These are phyloP conservation scores for Mortierella sp. DNA, from an alignment of 371 early-diverging fungal species.

Conservation along the genomic window DNA sequence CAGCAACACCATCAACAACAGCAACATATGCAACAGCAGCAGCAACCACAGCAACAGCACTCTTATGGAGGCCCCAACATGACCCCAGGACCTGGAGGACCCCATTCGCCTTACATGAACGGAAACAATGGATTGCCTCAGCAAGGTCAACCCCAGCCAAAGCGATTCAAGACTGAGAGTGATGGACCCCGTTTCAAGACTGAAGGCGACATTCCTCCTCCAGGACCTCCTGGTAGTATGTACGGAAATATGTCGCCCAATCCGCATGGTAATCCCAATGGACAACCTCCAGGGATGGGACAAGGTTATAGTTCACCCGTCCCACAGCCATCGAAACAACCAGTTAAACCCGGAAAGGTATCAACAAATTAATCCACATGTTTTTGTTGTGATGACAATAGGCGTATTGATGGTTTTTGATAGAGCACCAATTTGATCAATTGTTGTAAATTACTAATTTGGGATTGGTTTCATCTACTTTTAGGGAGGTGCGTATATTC, in stretches of 20 bases:
- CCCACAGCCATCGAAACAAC: slow-evolving; percentile 45
- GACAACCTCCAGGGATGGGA: slow-evolving; percentile 42
- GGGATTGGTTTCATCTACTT: neutral
- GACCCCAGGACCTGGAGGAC: slow-evolving; percentile 47
- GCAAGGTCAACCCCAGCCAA: slow-evolving; percentile 52
- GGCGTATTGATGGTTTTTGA: neutral
- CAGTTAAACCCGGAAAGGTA: slow-evolving; percentile 46
- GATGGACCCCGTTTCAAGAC: slow-evolving; percentile 52
- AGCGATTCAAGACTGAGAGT: slow-evolving; percentile 52
- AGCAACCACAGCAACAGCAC: slow-evolving; percentile 45
- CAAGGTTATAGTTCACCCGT: slow-evolving; percentile 48
- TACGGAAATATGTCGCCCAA: slow-evolving; percentile 57
- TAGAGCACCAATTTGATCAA: too few species aligned
- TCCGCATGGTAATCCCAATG: slow-evolving; percentile 46
- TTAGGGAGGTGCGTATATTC: slow-evolving; percentile 36
- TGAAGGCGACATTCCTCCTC: slow-evolving; percentile 45
- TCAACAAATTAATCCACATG: neutral
- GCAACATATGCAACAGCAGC: slow-evolving; percentile 45
- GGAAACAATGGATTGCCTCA: slow-evolving; percentile 41
- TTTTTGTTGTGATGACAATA: neutral
- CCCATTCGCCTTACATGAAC: slow-evolving; percentile 56
- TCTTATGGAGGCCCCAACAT: slow-evolving; percentile 53
- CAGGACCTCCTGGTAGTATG: slow-evolving; percentile 43
- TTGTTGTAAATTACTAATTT: too few species aligned
- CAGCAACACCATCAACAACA: slow-evolving; percentile 44